These are phyloP conservation scores for Senecio squalidus DNA, from an alignment of 140 eudicot genomes.

Conservation along the genomic window DNA sequence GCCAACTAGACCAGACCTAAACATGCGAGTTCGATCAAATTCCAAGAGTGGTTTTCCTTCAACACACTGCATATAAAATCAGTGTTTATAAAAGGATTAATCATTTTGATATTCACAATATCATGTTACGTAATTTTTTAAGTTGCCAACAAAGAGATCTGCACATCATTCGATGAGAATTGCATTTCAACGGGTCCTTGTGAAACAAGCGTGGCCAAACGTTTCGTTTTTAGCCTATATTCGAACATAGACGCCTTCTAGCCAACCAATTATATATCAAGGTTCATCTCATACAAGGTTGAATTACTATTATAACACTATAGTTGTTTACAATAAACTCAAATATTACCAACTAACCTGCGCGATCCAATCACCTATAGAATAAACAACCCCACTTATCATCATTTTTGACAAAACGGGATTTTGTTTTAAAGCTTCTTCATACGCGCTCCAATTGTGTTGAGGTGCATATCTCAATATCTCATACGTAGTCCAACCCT, in stretches of 20 bases:
- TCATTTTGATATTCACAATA: too few relatives aligned
- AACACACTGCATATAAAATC: constrained; percentile 71
- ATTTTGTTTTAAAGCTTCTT: constrained; percentile 83
- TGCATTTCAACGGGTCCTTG: not conserved
- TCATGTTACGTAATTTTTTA: too few relatives aligned
- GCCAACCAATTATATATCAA: too few relatives aligned
- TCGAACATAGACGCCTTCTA: too few relatives aligned
- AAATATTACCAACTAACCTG: constrained; percentile 40
- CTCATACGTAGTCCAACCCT: constrained; percentile 97
- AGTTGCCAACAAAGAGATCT: not conserved
- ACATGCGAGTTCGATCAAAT: constrained; percentile 78
- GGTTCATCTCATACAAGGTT: too few relatives aligned
- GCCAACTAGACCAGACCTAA: constrained; percentile 91
- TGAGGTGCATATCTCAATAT: constrained; percentile 92
- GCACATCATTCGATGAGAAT: not conserved
- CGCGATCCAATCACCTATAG: constrained; percentile 81
- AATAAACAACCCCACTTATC: constrained; percentile 66
- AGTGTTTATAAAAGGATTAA: too few relatives aligned
- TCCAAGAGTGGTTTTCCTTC: constrained; percentile 97
- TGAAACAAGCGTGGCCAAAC: not conserved
- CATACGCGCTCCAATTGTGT: constrained; percentile 94
- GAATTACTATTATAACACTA: too few relatives aligned
- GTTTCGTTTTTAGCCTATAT: not conserved
- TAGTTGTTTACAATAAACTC: too few relatives aligned
- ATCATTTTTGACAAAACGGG: constrained; percentile 92